Base-by-base conservation (phyloP, 306 rosid genomes). In the Vachellia collinsii region DNA sequence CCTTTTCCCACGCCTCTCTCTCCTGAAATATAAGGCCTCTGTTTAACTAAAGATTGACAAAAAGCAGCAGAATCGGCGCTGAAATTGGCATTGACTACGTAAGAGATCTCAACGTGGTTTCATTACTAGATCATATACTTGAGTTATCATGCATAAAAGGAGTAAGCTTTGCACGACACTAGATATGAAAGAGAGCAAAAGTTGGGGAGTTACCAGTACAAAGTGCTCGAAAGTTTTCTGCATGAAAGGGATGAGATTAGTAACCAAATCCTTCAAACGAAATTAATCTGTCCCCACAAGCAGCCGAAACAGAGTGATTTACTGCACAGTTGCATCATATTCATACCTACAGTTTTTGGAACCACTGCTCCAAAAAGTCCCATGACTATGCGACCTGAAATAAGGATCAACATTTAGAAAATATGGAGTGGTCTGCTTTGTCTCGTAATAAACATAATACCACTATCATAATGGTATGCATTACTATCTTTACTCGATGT, bases 141-240 rank as follows among this genome's bases (percentile, higher is more conserved):
- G 38, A 53, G 59, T 66, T 56, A 75, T 79, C 53, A 75, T 63
- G 42, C 67, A 75, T 42, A 41, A 38, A 22, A 62, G 62, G 25
- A 37, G 29, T 0, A 56, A 16, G 62, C 22, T 71, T 71, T 4
- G 13, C 9, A 34, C 47, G 61, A 71, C 25, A 34, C 43, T 29
- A 76, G 54, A 37, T 37, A 72, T 50, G 53, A 70, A 61, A 44
- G 64, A 81, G 70, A 64, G 81, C 14, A 81, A 48, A 73, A 85
- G 86, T 84, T 82, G 81, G 83, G 67, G 75, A 87, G 88, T 82
- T 90, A 88, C 94, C 94, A 22, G 94, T 91, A 86, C 92, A 88
- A 72, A 91, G 94, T 2, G 92, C 92, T 84, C 92, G 90, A 67
- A 91, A 91, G 82, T 91, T 91, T 77, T 48, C 76, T 88, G 94